Evolutionary conservation across 176 grass and related monocot genomes (phyloP).

Genomic region (Panicum miliaceum): DNA sequence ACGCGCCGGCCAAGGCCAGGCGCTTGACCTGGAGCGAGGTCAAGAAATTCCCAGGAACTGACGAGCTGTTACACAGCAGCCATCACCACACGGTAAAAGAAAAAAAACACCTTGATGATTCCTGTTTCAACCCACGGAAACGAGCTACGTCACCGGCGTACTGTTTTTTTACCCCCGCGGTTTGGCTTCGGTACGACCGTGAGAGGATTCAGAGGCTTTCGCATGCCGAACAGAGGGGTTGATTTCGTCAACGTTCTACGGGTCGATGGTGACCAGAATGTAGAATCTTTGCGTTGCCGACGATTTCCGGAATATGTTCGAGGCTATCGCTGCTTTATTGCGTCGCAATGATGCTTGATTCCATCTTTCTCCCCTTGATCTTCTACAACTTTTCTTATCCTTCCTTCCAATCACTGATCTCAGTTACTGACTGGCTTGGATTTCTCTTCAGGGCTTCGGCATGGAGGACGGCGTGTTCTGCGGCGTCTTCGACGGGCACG

Average conservation of each 20-base stretch:
- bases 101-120: not conserved
- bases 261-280: not conserved
- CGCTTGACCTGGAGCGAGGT: constrained; percentile 1
- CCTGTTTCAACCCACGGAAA: not conserved
- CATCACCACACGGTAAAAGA: not conserved
- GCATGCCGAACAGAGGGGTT: no score
- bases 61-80: not conserved
- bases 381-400: not conserved
- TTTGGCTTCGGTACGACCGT: not conserved
- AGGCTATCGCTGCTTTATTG: not conserved
- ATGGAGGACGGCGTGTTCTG: constrained; percentile 89
- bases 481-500: constrained; percentile 97
- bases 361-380: not conserved
- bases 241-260: not conserved
- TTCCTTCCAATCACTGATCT: no score
- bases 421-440: not conserved
- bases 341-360: not conserved
- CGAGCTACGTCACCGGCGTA: not conserved
- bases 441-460: constrained; percentile 68
- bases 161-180: not conserved
- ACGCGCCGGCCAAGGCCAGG: not conserved
- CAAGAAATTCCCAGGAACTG: constrained; percentile 15
- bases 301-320: not conserved
- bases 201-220: not conserved
- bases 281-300: not conserved